phyloP scores from a whole-genome alignment of 2,329 filamentous ascomycete genomes.

The Botryosphaeria dothidea region DNA sequence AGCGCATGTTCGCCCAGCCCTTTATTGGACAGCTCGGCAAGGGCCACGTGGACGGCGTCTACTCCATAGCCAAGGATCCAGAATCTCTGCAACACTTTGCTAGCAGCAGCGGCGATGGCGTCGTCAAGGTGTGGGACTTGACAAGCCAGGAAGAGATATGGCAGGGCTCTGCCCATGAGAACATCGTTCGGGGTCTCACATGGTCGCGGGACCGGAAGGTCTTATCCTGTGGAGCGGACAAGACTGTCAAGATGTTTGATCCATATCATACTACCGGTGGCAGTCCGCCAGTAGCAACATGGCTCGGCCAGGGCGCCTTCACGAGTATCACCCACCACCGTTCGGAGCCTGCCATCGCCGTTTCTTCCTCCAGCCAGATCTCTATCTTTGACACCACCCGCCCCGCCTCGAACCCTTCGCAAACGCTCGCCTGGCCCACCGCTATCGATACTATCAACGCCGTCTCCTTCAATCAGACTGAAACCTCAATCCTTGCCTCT shows the following conservation, averaged over 20 bases:
- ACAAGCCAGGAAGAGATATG: slow-evolving; percentile 72
- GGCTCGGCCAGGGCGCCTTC: slow-evolving; percentile 80
- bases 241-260: slow-evolving; percentile 86
- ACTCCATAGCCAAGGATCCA: slow-evolving; percentile 51
- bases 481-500: slow-evolving; percentile 87
- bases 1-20: slow-evolving; percentile 85
- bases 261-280: slow-evolving; percentile 74
- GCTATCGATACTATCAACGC: slow-evolving; percentile 86
- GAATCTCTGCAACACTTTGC: slow-evolving; percentile 26
- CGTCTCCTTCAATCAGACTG: slow-evolving; percentile 84
- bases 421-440: slow-evolving; percentile 84
- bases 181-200: slow-evolving; percentile 86
- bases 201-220: slow-evolving; percentile 87
- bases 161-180: slow-evolving; percentile 82
- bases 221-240: slow-evolving; percentile 83
- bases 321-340: slow-evolving; percentile 83
- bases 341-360: slow-evolving; percentile 75
- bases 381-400: slow-evolving; percentile 87
- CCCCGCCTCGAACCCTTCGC: slow-evolving; percentile 73
- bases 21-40: slow-evolving; percentile 85
- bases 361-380: slow-evolving; percentile 68
- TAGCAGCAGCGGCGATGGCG: slow-evolving; percentile 69
- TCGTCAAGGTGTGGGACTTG: slow-evolving; percentile 91
- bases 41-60: slow-evolving; percentile 85
- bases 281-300: slow-evolving; percentile 76